Base-by-base conservation (phyloP, 176 grass and related monocot genomes). In the Ampelocalamus luodianensis region DNA sequence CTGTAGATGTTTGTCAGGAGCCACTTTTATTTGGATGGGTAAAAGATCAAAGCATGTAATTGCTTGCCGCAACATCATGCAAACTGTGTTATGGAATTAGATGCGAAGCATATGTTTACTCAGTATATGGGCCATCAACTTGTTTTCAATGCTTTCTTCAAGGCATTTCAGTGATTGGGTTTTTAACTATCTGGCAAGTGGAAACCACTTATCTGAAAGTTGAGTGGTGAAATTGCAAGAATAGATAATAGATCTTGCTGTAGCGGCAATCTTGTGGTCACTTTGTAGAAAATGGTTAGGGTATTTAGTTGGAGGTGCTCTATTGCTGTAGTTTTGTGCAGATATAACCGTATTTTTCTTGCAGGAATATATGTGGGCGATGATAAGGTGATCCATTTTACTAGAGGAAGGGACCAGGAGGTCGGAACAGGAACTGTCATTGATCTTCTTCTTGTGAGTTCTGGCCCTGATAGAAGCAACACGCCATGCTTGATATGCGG, bases 371-470 rank as follows among this genome's bases (percentile, higher is more conserved):
- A 95, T 27, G 83, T 87, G 22, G 93, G 93, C 6, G 83, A 95
- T 82, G 79, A 87, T 59, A 95, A 71, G 83, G 93, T 95, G 69
- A 84, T 95, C 53, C 93, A 95, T 84, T 95, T 92, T 72, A 95
- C 93, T 5, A 88, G 93, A 88, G 93, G 88, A 82, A 87, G 80
- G 77, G 90, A 79, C 44, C 83, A 92, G 65, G 93, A 95, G 61
- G 89, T 92, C 6, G 93, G 93, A 64, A 95, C 93, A 59, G 93
- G 93, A 82, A 95, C 93, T 15, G 60, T 88, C 29, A 20, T 95
- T 17, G 93, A 95, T 84, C 39, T 71, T 62, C 7, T 94, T 70
- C 70, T 95, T 22, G 62, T 68, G 22, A 95, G 93, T 32, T 95
- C 90, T 58, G 85, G 72, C 1, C 90, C 93, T 13, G 77, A 44